Percentiles rank a stretch among this genome's conserved stretches.
Evolutionary conservation across 139 green algal genomes (phyloP).

Genomic region (Chlamydomonas schloesseri): DNA sequence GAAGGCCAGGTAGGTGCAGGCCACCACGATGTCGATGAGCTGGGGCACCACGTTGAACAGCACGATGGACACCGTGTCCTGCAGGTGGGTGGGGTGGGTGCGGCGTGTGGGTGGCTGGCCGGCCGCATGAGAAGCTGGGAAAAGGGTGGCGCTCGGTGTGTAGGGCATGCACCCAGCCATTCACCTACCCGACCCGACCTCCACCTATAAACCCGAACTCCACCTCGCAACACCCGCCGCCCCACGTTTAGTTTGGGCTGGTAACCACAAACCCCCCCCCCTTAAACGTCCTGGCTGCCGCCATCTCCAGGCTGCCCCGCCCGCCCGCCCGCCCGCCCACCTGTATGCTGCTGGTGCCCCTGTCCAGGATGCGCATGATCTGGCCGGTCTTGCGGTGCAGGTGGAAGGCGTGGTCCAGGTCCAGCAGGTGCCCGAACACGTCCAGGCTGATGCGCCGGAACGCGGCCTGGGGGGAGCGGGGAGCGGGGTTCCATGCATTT

Average conservation of each 20-base stretch:
- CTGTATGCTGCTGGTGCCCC: conserved; percentile 83
- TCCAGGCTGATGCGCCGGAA: conserved; percentile 71
- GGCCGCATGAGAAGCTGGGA: neutral
- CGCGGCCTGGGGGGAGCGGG: conserved; percentile 38
- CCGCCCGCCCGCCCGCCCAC: conserved; percentile 33
- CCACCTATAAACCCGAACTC: too few relatives aligned
- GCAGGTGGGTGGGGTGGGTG: neutral
- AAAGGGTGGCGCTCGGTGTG: neutral
- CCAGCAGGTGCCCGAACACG: conserved; percentile 84
- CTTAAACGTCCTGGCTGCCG: too few relatives aligned
- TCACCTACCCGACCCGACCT: neutral
- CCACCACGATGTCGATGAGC: conserved; percentile 79
- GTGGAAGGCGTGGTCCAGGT: conserved; percentile 88
- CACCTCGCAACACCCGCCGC: too few relatives aligned
- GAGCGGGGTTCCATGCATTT: too few relatives aligned
- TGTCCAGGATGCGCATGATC: conserved; percentile 88
- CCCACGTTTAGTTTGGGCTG: too few relatives aligned
- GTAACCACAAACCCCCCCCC: too few relatives aligned
- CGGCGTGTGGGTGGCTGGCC: too few relatives aligned
- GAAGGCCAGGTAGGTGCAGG: conserved; percentile 65
- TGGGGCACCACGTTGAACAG: conserved; percentile 83
- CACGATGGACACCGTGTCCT: conserved; percentile 79
- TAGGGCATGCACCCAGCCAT: neutral
- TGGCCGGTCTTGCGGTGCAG: conserved; percentile 87
- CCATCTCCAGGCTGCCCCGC: too few relatives aligned